phyloP scores from a whole-genome alignment of 768 basidiomycete genomes.

The Boletus edulis region DNA sequence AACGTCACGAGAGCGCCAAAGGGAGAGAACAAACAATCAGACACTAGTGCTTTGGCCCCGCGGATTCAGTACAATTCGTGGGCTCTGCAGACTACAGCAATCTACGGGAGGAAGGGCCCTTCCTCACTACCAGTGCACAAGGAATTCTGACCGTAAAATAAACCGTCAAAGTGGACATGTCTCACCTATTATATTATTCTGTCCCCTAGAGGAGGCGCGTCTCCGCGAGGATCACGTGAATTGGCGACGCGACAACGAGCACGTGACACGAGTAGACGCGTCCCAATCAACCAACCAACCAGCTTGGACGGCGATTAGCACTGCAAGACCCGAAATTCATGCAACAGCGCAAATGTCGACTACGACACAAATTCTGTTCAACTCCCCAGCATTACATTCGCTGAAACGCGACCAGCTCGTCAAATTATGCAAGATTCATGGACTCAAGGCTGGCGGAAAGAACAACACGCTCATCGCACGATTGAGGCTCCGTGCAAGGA shows the following conservation, averaged over 20 bases:
- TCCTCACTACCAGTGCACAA: not conserved
- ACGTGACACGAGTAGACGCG: slow-evolving; percentile 17
- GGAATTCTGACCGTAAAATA: not conserved
- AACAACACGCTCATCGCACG: slow-evolving; percentile 69
- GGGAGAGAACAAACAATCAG: slow-evolving; percentile 7
- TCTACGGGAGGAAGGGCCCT: not conserved
- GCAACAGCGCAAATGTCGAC: slow-evolving; percentile 48
- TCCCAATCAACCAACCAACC: slow-evolving; percentile 19
- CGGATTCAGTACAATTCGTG: not conserved
- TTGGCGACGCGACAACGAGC: slow-evolving; percentile 3
- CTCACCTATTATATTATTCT: slow-evolving; percentile 18
- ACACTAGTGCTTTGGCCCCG: not conserved
- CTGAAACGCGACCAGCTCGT: slow-evolving; percentile 83
- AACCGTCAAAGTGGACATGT: slow-evolving; percentile 3
- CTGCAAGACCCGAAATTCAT: slow-evolving; percentile 1
- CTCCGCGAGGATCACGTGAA: slow-evolving; percentile 15
- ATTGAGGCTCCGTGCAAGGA: slow-evolving; percentile 63
- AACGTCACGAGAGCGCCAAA: not conserved
- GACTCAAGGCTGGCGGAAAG: slow-evolving; percentile 78
- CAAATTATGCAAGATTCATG: slow-evolving; percentile 81
- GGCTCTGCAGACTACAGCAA: not conserved
- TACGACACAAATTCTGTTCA: slow-evolving; percentile 78
- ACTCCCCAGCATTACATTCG: slow-evolving; percentile 80
- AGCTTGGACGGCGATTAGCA: not conserved
- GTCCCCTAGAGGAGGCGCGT: slow-evolving; percentile 3